A percentile compares a stretch with the other conserved stretches of the same genome.
These are phyloP conservation scores for Lenzites betulinus DNA, from an alignment of 768 basidiomycete genomes.

Conservation along the genomic window DNA sequence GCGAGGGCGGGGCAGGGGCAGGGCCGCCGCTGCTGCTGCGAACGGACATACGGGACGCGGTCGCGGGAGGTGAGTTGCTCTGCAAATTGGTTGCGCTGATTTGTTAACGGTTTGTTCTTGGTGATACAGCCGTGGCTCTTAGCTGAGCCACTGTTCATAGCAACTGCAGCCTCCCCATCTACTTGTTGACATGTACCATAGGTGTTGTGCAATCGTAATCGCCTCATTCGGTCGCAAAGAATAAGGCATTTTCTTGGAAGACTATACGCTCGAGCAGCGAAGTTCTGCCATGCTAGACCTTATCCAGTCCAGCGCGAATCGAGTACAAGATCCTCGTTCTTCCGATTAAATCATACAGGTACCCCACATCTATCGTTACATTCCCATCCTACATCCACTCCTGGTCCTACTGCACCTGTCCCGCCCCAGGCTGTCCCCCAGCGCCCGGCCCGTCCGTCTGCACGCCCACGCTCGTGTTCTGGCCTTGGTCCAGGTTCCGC, in stretches of 20 bases:
- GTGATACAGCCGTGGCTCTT: neutral
- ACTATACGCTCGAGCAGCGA: no score
- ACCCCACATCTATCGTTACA: neutral
- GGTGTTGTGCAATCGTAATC: neutral
- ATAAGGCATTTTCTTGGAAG: no score
- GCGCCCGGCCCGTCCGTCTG: neutral
- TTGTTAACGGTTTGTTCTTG: neutral
- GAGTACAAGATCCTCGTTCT: no score
- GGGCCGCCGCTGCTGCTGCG: neutral
- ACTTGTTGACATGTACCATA: neutral
- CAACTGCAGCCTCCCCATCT: neutral
- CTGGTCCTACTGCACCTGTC: neutral
- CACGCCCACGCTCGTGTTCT: neutral
- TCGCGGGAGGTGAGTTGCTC: neutral
- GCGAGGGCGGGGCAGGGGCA: conserved; percentile 1
- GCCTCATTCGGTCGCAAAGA: no score
- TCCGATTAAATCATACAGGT: neutral
- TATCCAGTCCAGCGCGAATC: no score
- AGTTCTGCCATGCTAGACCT: no score
- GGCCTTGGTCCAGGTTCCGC: no score
- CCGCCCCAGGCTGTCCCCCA: neutral
- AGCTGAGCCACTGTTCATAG: neutral
- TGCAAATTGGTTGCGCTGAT: neutral
- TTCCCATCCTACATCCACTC: neutral
- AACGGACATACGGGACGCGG: conserved; percentile 1